Evolutionary conservation across 495 filamentous ascomycete species (phyloP), one percentile per base, ranked within the genome.

Genomic region (Wilcoxina mikolae): DNA sequence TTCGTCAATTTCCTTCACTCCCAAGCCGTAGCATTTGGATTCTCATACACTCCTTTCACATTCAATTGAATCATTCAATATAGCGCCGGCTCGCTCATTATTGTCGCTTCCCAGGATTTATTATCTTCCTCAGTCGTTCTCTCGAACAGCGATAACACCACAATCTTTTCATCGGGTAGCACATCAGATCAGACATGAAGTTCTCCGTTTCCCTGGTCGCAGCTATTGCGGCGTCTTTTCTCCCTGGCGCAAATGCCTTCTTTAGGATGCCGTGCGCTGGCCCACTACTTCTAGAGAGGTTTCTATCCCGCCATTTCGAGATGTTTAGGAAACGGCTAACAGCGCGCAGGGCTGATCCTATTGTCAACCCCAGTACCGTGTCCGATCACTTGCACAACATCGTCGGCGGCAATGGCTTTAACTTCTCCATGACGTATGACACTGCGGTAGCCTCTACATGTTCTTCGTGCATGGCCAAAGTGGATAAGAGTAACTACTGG

Each of bases 401-500:
- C 55, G 75, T 81, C 62, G 87, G 88, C n/a, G 63, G 59, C 20
- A 84, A 76, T 68, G 81, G 76, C 52, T 87, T 88, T 61, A 73
- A 76, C 53, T 71, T 83, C 61, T 73, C 66, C 42, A 80, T 80
- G 71, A 71, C 71, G 41, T 83, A 78, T 52, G 68, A 76, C 44
- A 63, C 71, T 25, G 73, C 83, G 10, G 69, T 74, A 44, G 56
- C 69, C 50, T 83, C 84, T 0, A 68, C 68, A 0, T 91, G 86
- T 69, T 81, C 79, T 47, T 80, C 80, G 9, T 79, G 83, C 57
- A 71, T 70, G 9, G 72, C 82, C 57, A 78, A 74, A 53, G 72
- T 74, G 54, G 85, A 91, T 67, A 71, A 80, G 58, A 83, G 78
- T 60, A 81, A 80, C 68, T 90, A 91, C 70, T 90, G 85, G 86